Conservation (phyloP, 2,329 filamentous ascomycete species). For the Nannizzia gypsea region DNA sequence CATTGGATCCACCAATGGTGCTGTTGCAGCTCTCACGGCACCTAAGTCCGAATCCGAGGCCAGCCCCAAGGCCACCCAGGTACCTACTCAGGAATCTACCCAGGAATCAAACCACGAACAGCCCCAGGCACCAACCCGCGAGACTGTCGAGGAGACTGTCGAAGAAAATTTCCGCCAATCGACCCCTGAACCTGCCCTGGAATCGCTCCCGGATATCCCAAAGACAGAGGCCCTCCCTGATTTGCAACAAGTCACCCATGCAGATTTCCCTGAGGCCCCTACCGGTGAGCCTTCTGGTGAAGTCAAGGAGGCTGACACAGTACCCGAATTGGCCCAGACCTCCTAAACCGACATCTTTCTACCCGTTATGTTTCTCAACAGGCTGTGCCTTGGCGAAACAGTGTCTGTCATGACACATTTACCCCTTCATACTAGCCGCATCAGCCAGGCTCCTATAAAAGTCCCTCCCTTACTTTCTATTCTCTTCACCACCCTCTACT, state of each 20-base stretch:
- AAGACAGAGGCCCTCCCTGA: neutral
- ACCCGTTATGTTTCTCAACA: neutral
- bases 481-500: neutral
- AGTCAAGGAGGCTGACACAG: conserved; percentile 2
- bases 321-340: conserved; percentile 3
- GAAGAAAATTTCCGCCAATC: neutral
- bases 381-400: neutral
- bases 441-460: neutral
- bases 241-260: conserved; percentile 12
- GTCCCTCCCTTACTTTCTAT: neutral
- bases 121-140: neutral
- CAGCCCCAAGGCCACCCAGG: neutral
- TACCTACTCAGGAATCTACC: neutral
- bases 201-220: neutral
- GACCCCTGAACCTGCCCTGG: conserved; percentile 16
- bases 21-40: conserved; percentile 16
- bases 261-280: conserved; percentile 35
- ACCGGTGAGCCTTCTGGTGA: conserved; percentile 17
- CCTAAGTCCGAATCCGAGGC: neutral
- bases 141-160: neutral
- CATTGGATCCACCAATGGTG: conserved; percentile 28
- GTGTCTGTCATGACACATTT: neutral
- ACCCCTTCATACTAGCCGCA: neutral
- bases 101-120: neutral
- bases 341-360: conserved; percentile 1